Conservation (phyloP, 345 rosid genomes). For the Conringia planisiliqua region DNA sequence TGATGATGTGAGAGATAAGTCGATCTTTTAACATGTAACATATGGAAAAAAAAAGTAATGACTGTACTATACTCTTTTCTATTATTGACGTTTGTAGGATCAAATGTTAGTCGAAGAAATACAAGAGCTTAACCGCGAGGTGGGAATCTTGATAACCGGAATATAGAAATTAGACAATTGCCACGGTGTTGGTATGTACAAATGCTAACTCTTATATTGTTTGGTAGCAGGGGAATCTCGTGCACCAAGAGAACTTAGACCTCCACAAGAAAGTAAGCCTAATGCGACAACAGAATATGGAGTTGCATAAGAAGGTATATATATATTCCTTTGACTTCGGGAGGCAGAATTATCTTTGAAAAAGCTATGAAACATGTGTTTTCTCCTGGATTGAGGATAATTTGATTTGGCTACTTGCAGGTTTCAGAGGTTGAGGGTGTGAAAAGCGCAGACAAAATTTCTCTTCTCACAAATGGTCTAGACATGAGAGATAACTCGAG, state of each 20-base stretch:
- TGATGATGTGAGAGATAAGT: background rate
- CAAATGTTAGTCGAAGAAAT: slow-evolving; percentile 54
- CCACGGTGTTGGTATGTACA: background rate
- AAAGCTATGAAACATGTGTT: slow-evolving; percentile 3
- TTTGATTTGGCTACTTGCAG: slow-evolving; percentile 35
- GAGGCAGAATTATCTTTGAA: background rate
- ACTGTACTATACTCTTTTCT: background rate
- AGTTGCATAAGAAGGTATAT: slow-evolving; percentile 54
- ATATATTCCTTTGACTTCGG: background rate
- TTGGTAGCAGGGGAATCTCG: slow-evolving; percentile 47
- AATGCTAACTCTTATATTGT: background rate
- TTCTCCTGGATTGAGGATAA: background rate
- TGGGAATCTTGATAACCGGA: slow-evolving; percentile 1
- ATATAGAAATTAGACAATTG: background rate
- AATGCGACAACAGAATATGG: slow-evolving; percentile 49
- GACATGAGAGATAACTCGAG: slow-evolving; percentile 48
- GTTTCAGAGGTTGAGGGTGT: slow-evolving; percentile 56
- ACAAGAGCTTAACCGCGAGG: slow-evolving; percentile 59
- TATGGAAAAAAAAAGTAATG: background rate
- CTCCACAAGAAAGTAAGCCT: slow-evolving; percentile 48
- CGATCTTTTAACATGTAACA: background rate
- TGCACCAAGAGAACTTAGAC: slow-evolving; percentile 57
- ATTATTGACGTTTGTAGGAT: slow-evolving; percentile 41
- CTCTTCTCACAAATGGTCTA: slow-evolving; percentile 46
- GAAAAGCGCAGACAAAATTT: slow-evolving; percentile 40